A percentile compares a stretch with the other conserved stretches of the same genome.
Evolutionary conservation across 148 eudicot genomes (phyloP).

Genomic region (Amaranthus hypochondriacus): DNA sequence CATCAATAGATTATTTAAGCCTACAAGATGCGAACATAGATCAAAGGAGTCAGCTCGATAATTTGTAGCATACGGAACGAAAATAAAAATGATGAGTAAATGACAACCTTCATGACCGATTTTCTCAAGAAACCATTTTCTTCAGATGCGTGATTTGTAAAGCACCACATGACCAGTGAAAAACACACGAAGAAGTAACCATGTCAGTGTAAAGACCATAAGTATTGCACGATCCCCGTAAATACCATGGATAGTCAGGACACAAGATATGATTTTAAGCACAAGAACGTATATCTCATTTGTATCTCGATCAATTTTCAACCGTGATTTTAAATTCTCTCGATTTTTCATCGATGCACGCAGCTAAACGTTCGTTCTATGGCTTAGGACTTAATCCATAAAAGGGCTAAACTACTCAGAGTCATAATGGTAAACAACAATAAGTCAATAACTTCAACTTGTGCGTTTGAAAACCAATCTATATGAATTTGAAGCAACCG

Average conservation of each 20-base stretch:
- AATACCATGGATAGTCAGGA: not conserved
- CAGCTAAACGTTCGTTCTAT: not conserved
- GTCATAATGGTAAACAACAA: not conserved
- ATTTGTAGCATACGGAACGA: not conserved
- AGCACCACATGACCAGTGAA: slow-evolving; percentile 10
- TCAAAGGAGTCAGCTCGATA: not conserved
- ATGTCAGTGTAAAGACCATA: slow-evolving; percentile 10
- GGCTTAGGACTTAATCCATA: not conserved
- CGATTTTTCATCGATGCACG: not conserved
- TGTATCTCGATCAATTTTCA: too few species aligned
- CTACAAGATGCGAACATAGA: slow-evolving; percentile 27
- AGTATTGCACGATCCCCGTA: not conserved
- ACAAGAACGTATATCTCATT: not conserved
- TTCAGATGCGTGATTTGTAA: slow-evolving; percentile 32
- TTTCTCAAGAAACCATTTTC: slow-evolving; percentile 98
- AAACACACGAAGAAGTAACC: slow-evolving; percentile 7
- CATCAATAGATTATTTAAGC: slow-evolving; percentile 75
- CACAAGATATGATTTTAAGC: not conserved
- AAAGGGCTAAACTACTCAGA: not conserved
- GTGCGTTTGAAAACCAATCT: not conserved
- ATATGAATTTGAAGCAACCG: too few species aligned
- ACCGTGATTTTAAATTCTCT: not conserved
- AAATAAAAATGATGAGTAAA: not conserved
- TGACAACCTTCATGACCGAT: slow-evolving; percentile 77
- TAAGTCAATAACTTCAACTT: not conserved